Conservation (phyloP, 139 green algal genomes). For the Edaphochlamys debaryana region DNA sequence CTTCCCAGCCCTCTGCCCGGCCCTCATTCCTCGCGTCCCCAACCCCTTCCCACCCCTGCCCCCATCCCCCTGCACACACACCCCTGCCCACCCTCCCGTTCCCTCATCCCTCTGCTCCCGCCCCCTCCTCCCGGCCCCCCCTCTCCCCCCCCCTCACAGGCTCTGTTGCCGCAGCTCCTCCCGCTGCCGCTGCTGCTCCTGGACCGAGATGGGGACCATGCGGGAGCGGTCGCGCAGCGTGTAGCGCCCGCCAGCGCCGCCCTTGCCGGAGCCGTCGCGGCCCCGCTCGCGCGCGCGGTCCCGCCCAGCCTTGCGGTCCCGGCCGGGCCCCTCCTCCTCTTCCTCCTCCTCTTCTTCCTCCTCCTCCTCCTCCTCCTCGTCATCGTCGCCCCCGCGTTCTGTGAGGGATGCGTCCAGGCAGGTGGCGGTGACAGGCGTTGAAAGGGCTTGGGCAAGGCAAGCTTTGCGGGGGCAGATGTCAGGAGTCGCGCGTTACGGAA, state of each 20-base stretch:
- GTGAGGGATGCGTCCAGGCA: too few species aligned
- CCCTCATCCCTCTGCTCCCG: too few species aligned
- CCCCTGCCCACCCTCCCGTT: too few species aligned
- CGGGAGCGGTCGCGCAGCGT: constrained; percentile 41
- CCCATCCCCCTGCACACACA: too few species aligned
- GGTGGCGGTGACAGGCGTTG: too few species aligned
- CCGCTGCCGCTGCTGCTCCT: constrained; percentile 47
- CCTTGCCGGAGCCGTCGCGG: constrained; percentile 5
- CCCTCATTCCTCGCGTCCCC: too few species aligned
- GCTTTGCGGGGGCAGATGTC: too few species aligned
- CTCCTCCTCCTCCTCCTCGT: constrained; percentile 45
- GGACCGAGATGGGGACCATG: constrained; percentile 24
- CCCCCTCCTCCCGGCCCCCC: too few species aligned
- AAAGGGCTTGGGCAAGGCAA: too few species aligned
- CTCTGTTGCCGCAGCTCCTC: constrained; percentile 26
- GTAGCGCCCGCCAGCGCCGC: constrained; percentile 7
- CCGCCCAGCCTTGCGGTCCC: constrained; percentile 1
- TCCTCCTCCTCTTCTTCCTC: constrained; percentile 39
- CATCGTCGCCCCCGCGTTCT: constrained; percentile 21
- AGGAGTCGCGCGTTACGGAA: too few species aligned
- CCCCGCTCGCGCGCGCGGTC: background rate
- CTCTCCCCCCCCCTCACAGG: background rate
- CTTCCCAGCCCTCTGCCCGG: too few species aligned
- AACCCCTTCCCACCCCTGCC: too few species aligned
- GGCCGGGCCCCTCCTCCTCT: constrained; percentile 37